Evolutionary conservation across 2,329 filamentous ascomycete species (phyloP).

Genomic region (Talaromyces sp.): DNA sequence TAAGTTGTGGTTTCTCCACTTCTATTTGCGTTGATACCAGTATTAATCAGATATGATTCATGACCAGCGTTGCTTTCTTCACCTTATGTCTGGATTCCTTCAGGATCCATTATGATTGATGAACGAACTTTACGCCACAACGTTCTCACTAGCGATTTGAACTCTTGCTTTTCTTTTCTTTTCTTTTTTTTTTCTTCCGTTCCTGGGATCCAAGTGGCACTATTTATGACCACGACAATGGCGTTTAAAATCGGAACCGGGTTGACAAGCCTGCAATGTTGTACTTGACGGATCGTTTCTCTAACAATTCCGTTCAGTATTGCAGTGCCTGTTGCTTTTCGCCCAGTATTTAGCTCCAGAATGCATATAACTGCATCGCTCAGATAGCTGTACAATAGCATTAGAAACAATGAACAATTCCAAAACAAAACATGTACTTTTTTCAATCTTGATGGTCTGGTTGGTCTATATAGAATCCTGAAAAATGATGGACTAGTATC

Average conservation of each 20-base stretch:
- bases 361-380: conserved; percentile 14
- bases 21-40: not conserved
- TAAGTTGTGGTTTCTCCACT: conserved; percentile 19
- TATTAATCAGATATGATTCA: conserved; percentile 26
- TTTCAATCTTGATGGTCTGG: not conserved
- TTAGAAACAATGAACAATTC: conserved; percentile 12
- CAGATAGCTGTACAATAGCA: conserved; percentile 26
- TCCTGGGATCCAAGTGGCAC: not conserved
- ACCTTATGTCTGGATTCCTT: conserved; percentile 10
- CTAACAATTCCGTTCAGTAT: not conserved
- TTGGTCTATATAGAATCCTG: not conserved
- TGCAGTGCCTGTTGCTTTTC: not conserved
- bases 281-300: not conserved
- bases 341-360: conserved; percentile 7
- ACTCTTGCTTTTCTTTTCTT: conserved; percentile 9
- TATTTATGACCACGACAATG: conserved; percentile 6
- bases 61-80: conserved; percentile 23
- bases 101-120: conserved; percentile 10
- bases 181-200: conserved; percentile 5
- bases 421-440: not conserved
- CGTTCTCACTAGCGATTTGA: conserved; percentile 11
- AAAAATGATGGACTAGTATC: not conserved
- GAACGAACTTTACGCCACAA: conserved; percentile 7
- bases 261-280: not conserved
- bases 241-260: conserved; percentile 18